These are phyloP conservation scores for Phytophthora boehmeriae DNA, from an alignment of 352 stramenopile genomes.

Conservation along the genomic window DNA sequence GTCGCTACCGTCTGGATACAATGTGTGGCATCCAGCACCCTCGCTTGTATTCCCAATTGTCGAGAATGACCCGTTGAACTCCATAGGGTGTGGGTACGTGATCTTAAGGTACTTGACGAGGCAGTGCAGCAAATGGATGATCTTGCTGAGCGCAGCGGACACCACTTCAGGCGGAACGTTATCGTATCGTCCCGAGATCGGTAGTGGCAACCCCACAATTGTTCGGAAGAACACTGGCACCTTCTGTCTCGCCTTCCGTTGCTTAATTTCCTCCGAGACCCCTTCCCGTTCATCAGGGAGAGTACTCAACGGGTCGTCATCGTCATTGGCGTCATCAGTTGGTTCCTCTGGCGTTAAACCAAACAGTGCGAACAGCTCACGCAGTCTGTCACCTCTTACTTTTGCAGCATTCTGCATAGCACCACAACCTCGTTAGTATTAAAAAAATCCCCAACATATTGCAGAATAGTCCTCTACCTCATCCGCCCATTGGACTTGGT, in stretches of 20 bases:
- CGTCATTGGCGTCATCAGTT: slow-evolving; percentile 7
- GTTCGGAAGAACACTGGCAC: slow-evolving; percentile 57
- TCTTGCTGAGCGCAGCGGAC: slow-evolving; percentile 66
- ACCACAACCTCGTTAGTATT: neutral
- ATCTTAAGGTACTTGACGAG: slow-evolving; percentile 74
- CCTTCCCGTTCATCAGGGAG: slow-evolving; percentile 29
- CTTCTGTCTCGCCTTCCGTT: slow-evolving; percentile 18
- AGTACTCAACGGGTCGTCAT: slow-evolving; percentile 28
- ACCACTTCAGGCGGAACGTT: slow-evolving; percentile 78
- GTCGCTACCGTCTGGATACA: slow-evolving; percentile 83
- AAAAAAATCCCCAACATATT: neutral
- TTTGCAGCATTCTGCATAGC: slow-evolving; percentile 59
- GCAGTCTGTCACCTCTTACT: slow-evolving; percentile 69
- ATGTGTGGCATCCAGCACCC: slow-evolving; percentile 77
- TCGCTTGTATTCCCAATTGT: slow-evolving; percentile 84
- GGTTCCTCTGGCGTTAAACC: slow-evolving; percentile 29
- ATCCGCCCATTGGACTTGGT: slow-evolving; percentile 67
- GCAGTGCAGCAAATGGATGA: slow-evolving; percentile 77
- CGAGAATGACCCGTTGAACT: slow-evolving; percentile 87
- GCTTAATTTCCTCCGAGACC: slow-evolving; percentile 19
- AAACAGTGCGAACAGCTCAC: slow-evolving; percentile 76
- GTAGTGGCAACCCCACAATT: slow-evolving; percentile 70
- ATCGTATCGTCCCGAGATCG: slow-evolving; percentile 74
- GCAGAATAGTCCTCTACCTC: slow-evolving; percentile 34
- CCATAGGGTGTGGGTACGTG: slow-evolving; percentile 83